phyloP scores from a whole-genome alignment of 1,284 basidiomycete species.

The Anthracocystis setariae region DNA sequence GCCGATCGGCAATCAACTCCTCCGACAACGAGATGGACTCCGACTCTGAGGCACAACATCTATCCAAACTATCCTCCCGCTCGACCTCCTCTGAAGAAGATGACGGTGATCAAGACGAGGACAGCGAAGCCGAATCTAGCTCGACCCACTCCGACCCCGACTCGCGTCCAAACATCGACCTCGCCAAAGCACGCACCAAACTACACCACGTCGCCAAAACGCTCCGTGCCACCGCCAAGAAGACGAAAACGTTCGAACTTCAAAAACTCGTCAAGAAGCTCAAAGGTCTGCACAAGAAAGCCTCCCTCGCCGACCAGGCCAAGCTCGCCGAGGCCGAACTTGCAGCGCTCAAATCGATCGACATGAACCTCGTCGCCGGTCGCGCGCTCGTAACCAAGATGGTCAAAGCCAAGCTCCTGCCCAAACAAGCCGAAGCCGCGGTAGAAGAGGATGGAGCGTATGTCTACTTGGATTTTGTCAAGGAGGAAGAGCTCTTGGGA shows the following conservation, averaged over 20 bases:
- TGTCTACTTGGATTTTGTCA: constrained; percentile 27
- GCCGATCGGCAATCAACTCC: constrained; percentile 10
- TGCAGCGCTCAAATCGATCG: constrained; percentile 74
- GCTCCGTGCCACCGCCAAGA: constrained; percentile 79
- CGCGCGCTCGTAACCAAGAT: constrained; percentile 54
- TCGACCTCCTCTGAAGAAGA: background rate
- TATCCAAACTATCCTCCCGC: background rate
- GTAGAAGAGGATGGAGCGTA: background rate
- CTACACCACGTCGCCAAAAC: constrained; percentile 76
- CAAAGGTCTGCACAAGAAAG: constrained; percentile 73
- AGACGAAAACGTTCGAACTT: constrained; percentile 82
- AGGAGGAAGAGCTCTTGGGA: constrained; percentile 57
- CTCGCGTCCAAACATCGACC: constrained; percentile 11
- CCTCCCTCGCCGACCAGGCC: constrained; percentile 60
- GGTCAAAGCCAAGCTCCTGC: constrained; percentile 53
- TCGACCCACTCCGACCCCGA: background rate
- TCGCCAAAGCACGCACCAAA: constrained; percentile 30
- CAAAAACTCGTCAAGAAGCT: constrained; percentile 85
- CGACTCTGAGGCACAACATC: background rate
- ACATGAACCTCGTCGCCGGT: constrained; percentile 37
- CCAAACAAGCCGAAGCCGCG: constrained; percentile 12
- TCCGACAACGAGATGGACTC: constrained; percentile 12
- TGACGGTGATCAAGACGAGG: background rate
- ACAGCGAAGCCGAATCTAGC: constrained; percentile 1
- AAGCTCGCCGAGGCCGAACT: constrained; percentile 74